Evolutionary conservation across 768 basidiomycete genomes (phyloP), one percentile per base, ranked within the genome.

Genomic region (Phlegmacium glaucopus): DNA sequence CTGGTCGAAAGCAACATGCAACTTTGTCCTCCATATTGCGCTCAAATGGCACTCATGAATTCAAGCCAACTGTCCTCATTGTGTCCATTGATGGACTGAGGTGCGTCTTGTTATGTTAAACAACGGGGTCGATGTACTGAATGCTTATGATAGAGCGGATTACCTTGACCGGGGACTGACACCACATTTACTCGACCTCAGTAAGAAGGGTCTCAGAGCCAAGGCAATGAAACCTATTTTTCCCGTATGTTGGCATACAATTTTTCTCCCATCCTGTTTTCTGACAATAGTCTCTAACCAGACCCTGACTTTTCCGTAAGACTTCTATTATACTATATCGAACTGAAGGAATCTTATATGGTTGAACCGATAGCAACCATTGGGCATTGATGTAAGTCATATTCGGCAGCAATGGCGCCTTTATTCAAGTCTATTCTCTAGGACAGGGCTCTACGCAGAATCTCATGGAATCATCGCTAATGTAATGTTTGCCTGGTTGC

Each of bases 391-490:
- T 95, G 90, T 91, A 59, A 22, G 76, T 60, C 6, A 12, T 13
- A 28, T 18, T 34, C 48, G 36, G 48, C 9, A 18, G 1, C 8
- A 9, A 28, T 47, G n/a, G 2, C 17, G 9, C 26, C n/a, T 53
- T 52, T 17, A 39, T 47, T 35, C 48, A 35, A 25, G 16, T 42
- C 26, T n/a, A 34, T 28, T 39, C 8, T 16, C 28, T 50, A 92
- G 90, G 84, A 96, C 93, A 11, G 94, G 94, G 2, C 75, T 95
- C 3, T 79, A 91, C 59, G 87, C 88, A 0, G 91, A 94, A 64
- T 87, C 88, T 16, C 91, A 95, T 62, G 93, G 93, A 10, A 92
- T 96, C 39, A 79, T 96, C 17, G 93, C 81, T 10, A 96, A 95
- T 58, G 90, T 91, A 58, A 17, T 78, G 57, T 37, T 4, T 42